Base-by-base conservation (phyloP, 2,329 filamentous ascomycete species). In the Aspergillus niger region DNA sequence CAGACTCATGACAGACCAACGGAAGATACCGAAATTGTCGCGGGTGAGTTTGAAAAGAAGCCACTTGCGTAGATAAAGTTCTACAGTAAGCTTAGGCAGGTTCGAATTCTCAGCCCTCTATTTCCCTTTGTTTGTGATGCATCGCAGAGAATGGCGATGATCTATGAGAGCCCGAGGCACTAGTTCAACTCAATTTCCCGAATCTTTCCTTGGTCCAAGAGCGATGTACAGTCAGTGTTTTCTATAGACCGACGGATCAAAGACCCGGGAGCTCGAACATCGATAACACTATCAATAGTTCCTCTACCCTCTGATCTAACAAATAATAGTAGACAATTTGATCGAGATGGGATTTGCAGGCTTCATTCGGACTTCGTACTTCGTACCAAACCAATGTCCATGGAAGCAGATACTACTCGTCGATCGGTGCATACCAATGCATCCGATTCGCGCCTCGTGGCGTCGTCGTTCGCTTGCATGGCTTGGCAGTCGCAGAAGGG, bases 361-460 rank as follows among this genome's bases (percentile, higher is more conserved):
- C 15, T 22, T 26, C 39, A 47, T 44, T 39, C 53, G 20, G 24
- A 26, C 26, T 22, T 55, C 24, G 41, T 32, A 36, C 41, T 44
- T 30, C 15, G 39, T 30, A n/a, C 36, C 20, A 22, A 26, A 26
- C 15, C 22, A 38, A 17, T 20, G 17, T 55, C 43, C 43, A 8
- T 15, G 13, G 8, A 47, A 8, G 53, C 53, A 57, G 50, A 55
- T 57, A 57, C 32, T 39, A 59, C 32, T 39, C 49, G 65, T 62
- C 62, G 65, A 67, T 66, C 65, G 53, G 60, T 64, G 62, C 59
- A 63, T 63, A 56, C 32, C 48, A 64, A 59, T 59, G 57, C 62
- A 54, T 55, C 62, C 48, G 50, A 62, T 41, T 43, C 59, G 55
- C 57, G 48, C 63, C 62, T 65, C 63, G 65, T 67, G 65, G 65